phyloP scores from a whole-genome alignment of 2,329 filamentous ascomycete species.

The Verruconis gallopava region DNA sequence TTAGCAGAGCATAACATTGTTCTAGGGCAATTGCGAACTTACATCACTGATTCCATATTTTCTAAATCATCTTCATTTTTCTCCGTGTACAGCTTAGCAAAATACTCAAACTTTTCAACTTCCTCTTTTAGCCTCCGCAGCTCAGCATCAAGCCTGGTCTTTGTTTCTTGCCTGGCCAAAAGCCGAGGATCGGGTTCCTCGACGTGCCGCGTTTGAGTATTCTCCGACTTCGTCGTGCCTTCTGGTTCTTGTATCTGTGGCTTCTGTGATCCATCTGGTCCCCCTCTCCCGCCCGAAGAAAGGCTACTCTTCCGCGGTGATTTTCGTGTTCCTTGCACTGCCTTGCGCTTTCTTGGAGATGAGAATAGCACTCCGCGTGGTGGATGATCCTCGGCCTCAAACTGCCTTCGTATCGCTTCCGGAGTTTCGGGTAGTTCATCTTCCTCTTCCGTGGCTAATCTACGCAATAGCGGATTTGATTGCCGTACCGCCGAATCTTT shows the following conservation, averaged over 20 bases:
- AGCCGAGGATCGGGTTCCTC: background rate
- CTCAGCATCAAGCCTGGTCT: slow-evolving; percentile 2
- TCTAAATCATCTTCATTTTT: slow-evolving; percentile 12
- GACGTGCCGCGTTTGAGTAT: too few species aligned
- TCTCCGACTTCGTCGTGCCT: too few species aligned
- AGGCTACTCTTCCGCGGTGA: background rate
- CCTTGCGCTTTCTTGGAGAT: slow-evolving; percentile 1
- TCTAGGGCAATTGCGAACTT: background rate
- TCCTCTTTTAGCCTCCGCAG: slow-evolving; percentile 19
- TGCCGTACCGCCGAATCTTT: background rate
- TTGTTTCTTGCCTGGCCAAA: slow-evolving; percentile 5
- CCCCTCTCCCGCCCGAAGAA: background rate
- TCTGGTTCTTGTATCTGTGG: too few species aligned
- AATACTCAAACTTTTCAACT: slow-evolving; percentile 18
- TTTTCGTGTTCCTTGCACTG: slow-evolving; percentile 5
- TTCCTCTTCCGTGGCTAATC: background rate
- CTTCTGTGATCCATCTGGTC: too few species aligned
- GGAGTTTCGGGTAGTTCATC: slow-evolving; percentile 9
- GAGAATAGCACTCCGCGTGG: slow-evolving; percentile 6
- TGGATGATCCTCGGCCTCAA: slow-evolving; percentile 6
- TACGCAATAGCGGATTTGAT: background rate
- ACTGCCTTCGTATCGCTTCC: slow-evolving; percentile 5
- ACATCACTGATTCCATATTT: background rate
- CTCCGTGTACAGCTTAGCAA: slow-evolving; percentile 16
- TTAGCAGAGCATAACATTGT: too few species aligned